These are phyloP conservation scores for Cicer yamashitae DNA, from an alignment of 306 rosid species.

Conservation along the genomic window DNA sequence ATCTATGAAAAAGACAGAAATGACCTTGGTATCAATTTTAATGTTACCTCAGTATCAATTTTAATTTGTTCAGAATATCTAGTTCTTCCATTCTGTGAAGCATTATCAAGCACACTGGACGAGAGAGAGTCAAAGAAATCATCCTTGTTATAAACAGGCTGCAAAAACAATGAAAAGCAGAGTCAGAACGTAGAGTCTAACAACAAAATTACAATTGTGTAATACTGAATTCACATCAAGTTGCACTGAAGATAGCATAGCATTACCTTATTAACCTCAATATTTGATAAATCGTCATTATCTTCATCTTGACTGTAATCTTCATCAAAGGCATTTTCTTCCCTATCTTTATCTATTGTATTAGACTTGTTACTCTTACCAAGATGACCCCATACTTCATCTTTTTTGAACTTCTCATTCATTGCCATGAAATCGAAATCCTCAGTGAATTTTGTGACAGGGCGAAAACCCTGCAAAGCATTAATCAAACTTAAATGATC, in stretches of 20 bases:
- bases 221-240: conserved; percentile 6
- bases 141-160: conserved; percentile 85
- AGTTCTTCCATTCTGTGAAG: conserved; percentile 73
- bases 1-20: background rate
- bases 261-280: conserved; percentile 61
- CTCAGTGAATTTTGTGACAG: conserved; percentile 74
- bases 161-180: conserved; percentile 45
- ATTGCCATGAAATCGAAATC: conserved; percentile 94
- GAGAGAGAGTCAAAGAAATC: conserved; percentile 91
- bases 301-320: conserved; percentile 67
- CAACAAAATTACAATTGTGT: background rate
- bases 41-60: conserved; percentile 85
- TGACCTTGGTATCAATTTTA: conserved; percentile 87
- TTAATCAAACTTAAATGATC: conserved; percentile 30
- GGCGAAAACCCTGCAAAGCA: conserved; percentile 65
- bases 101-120: conserved; percentile 51
- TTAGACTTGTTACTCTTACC: conserved; percentile 71
- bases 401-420: conserved; percentile 98
- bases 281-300: conserved; percentile 54
- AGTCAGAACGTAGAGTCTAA: conserved; percentile 30
- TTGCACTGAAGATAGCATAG: conserved; percentile 32
- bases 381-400: conserved; percentile 98
- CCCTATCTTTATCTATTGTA: conserved; percentile 62
- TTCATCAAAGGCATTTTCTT: conserved; percentile 64
- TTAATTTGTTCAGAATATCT: conserved; percentile 84